phyloP scores from a whole-genome alignment of 805 yeast genomes.

The Candida awuae region DNA sequence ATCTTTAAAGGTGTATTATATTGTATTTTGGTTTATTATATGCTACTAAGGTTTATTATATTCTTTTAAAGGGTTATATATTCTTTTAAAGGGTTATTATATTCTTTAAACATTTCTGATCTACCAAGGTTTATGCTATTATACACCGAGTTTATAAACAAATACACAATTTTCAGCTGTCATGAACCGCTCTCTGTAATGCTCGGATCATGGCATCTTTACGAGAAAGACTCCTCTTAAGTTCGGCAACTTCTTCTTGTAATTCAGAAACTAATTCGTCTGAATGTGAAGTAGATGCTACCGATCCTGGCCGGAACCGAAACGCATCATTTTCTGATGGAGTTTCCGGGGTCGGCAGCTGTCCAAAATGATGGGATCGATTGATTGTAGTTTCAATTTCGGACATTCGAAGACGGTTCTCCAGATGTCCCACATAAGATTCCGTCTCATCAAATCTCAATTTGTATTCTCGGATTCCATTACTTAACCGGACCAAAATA shows the following conservation, averaged over 20 bases:
- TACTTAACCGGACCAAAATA: neutral
- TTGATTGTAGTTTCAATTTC: constrained; percentile 10
- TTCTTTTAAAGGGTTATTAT: too few species aligned
- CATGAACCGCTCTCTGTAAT: constrained; percentile 23
- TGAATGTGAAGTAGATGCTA: neutral
- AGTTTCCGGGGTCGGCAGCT: neutral
- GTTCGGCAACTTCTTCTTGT: constrained; percentile 58
- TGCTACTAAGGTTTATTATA: neutral
- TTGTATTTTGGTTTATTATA: neutral
- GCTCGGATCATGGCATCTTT: constrained; percentile 78
- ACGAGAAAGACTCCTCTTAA: constrained; percentile 54
- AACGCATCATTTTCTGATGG: too few species aligned
- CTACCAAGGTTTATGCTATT: too few species aligned
- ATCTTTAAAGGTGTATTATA: too few species aligned
- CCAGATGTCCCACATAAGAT: constrained; percentile 12
- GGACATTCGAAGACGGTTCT: constrained; percentile 9
- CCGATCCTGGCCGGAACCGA: too few species aligned
- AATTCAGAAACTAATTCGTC: constrained; percentile 29
- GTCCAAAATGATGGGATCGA: neutral
- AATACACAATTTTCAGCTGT: too few species aligned
- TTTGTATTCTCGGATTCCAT: constrained; percentile 4
- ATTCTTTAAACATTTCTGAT: too few species aligned
- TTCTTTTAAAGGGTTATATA: too few species aligned
- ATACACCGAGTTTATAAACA: too few species aligned
- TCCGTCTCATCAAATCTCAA: constrained; percentile 4